A percentile compares a stretch with the other conserved stretches of the same genome.
These are phyloP conservation scores for Tulasnella sp. DNA, from an alignment of 768 basidiomycete species.

Conservation along the genomic window DNA sequence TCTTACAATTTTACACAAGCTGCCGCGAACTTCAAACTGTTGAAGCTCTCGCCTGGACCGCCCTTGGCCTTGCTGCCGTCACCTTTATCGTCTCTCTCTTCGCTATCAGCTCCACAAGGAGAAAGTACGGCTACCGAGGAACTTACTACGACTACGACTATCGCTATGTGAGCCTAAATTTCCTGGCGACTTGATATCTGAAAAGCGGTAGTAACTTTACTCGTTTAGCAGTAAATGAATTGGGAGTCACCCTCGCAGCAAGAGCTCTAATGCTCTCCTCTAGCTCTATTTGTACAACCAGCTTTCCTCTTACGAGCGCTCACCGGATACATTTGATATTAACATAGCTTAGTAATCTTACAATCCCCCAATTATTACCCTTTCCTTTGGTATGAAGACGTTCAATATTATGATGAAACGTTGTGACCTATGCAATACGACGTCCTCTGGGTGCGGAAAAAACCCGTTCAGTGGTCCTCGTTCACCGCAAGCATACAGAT, in stretches of 20 bases:
- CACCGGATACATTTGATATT: neutral
- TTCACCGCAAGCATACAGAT: too few species aligned
- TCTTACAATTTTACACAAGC: constrained; percentile 2
- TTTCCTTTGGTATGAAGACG: too few species aligned
- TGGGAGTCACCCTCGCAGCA: neutral
- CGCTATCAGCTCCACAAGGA: neutral
- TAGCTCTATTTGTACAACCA: constrained; percentile 10
- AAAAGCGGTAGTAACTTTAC: neutral
- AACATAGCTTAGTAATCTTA: neutral
- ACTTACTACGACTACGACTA: constrained; percentile 23
- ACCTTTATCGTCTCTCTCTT: constrained; percentile 25
- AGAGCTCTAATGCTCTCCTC: neutral
- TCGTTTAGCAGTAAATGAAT: neutral
- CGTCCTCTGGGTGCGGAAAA: too few species aligned
- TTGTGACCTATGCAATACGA: too few species aligned
- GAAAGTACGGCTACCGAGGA: constrained; percentile 17
- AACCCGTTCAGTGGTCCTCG: too few species aligned
- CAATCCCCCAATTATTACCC: neutral
- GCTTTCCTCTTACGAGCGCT: neutral
- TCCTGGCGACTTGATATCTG: neutral
- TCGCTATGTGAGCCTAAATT: neutral
- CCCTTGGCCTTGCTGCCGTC: constrained; percentile 25
- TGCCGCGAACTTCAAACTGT: constrained; percentile 34
- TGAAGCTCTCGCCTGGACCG: constrained; percentile 34
- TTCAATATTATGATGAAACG: too few species aligned